Evolutionary conservation across 306 rosid genomes (phyloP).

Genomic region (Cicer yamashitae): DNA sequence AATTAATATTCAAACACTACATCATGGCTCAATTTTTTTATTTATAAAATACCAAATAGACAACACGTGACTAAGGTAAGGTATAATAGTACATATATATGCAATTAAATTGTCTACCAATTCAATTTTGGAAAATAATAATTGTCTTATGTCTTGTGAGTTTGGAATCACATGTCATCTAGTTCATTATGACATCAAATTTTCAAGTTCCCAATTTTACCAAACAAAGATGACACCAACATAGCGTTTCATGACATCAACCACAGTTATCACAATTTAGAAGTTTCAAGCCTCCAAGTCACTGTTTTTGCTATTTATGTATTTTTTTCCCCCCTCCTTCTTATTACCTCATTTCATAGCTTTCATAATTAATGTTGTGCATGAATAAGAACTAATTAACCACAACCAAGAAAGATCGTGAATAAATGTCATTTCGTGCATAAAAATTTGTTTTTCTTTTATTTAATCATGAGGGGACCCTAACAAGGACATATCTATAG

Average conservation of each 20-base stretch:
- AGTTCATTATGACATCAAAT: constrained; percentile 39
- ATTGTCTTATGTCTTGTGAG: constrained; percentile 27
- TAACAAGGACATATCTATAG: constrained; percentile 24
- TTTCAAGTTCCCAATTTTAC: constrained; percentile 28
- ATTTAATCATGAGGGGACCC: constrained; percentile 21
- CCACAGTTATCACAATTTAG: not conserved
- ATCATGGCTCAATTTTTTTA: not conserved
- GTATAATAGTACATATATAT: constrained; percentile 8
- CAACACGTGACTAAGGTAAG: constrained; percentile 36
- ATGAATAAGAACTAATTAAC: constrained; percentile 32
- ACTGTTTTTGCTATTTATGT: constrained; percentile 24
- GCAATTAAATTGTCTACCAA: constrained; percentile 9
- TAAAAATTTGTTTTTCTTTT: constrained; percentile 1
- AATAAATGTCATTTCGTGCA: constrained; percentile 28
- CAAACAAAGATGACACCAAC: constrained; percentile 42
- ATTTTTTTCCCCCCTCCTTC: too few species aligned
- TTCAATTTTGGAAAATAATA: not conserved
- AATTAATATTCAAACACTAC: not conserved
- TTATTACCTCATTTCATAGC: not conserved
- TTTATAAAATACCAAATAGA: not conserved
- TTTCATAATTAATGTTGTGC: constrained; percentile 41
- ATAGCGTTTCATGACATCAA: constrained; percentile 36
- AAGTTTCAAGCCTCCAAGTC: constrained; percentile 29
- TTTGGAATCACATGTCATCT: constrained; percentile 49
- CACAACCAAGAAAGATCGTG: constrained; percentile 41